Evolutionary conservation across 352 stramenopile genomes (phyloP).

Genomic region (Globisporangium nagaii): DNA sequence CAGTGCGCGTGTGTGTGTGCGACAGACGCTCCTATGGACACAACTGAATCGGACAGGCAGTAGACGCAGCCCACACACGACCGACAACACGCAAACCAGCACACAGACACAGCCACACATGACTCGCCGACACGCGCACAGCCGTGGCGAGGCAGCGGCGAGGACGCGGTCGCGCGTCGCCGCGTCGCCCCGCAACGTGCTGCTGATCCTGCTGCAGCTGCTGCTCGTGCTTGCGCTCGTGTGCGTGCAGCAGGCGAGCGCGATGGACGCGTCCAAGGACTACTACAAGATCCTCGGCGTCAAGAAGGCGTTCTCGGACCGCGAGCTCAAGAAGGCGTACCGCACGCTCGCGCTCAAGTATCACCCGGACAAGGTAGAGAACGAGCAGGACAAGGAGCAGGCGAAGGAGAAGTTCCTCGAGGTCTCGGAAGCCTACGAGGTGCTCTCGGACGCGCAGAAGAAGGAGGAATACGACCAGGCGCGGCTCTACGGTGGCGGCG

Average conservation of each 20-base stretch:
- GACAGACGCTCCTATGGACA: conserved; percentile 2
- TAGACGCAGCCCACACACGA: not conserved
- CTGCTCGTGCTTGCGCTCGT: conserved; percentile 18
- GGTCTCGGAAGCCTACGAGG: conserved; percentile 90
- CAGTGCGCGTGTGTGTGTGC: not conserved
- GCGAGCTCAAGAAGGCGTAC: conserved; percentile 85
- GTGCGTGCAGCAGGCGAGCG: conserved; percentile 6
- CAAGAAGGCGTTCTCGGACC: conserved; percentile 61
- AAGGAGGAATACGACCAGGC: conserved; percentile 88
- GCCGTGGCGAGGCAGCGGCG: not conserved
- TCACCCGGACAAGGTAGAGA: conserved; percentile 86
- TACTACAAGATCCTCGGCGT: conserved; percentile 85
- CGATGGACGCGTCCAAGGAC: conserved; percentile 68
- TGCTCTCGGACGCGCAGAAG: conserved; percentile 88
- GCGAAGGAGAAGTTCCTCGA: conserved; percentile 92
- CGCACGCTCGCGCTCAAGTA: conserved; percentile 86
- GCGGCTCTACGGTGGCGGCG: conserved; percentile 28
- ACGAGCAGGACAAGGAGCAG: conserved; percentile 72
- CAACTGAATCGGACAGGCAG: conserved; percentile 8
- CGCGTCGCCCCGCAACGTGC: conserved; percentile 1
- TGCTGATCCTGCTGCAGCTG: conserved; percentile 18
- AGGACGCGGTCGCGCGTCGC: not conserved
- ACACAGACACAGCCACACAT: not conserved
- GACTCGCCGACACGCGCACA: not conserved
- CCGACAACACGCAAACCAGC: not conserved